Percentiles rank a stretch among this genome's conserved stretches.
Evolutionary conservation across 345 rosid species (phyloP).

Genomic region (Gossypium sturtianum): DNA sequence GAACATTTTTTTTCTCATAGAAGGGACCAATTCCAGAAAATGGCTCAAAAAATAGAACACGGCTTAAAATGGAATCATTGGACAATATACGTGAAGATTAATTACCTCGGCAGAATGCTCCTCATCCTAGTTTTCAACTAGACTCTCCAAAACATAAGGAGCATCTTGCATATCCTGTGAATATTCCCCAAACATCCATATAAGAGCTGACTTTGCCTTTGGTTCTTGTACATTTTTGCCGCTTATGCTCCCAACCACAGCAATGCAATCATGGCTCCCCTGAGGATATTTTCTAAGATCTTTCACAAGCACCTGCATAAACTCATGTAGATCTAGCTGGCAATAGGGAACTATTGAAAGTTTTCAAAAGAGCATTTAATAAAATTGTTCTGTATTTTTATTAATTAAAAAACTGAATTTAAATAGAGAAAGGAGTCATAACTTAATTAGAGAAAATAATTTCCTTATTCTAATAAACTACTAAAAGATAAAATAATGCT

Average conservation of each 20-base stretch:
- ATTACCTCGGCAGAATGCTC: constrained; percentile 90
- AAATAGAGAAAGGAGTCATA: too few relatives aligned
- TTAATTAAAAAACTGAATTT: too few relatives aligned
- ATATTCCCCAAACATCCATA: constrained; percentile 99
- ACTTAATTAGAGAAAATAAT: too few relatives aligned
- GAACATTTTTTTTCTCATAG: not conserved
- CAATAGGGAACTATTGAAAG: not conserved
- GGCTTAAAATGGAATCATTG: not conserved
- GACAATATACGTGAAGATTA: not conserved
- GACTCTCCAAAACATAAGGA: constrained; percentile 81
- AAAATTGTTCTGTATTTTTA: too few relatives aligned
- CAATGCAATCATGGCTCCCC: constrained; percentile 99
- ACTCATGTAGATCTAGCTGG: not conserved
- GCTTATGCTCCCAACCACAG: constrained; percentile 97
- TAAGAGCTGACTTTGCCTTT: constrained; percentile 94
- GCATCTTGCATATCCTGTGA: constrained; percentile 97
- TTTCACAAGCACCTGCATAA: constrained; percentile 83
- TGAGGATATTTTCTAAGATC: constrained; percentile 97
- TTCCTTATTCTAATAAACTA: too few relatives aligned
- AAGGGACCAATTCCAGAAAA: not conserved
- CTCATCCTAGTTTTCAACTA: constrained; percentile 88
- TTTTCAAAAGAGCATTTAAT: too few relatives aligned
- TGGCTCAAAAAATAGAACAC: not conserved
- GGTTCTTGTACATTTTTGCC: constrained; percentile 89
- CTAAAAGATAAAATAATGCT: too few relatives aligned